Conservation (phyloP, 306 rosid species). For the Spatholobus suberectus region DNA sequence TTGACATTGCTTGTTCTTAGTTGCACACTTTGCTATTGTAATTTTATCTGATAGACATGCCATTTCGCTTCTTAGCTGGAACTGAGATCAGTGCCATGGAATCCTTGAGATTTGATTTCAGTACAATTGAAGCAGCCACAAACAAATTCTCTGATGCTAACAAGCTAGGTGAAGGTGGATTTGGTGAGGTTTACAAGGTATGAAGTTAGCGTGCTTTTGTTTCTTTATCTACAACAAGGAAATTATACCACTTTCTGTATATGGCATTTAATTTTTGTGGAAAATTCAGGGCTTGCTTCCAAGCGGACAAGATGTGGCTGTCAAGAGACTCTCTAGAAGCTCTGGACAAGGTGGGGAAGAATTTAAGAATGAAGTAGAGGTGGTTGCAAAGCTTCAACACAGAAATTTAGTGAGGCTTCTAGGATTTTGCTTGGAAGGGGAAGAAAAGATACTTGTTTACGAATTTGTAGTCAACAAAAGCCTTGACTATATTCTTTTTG, state of each 20-base stretch:
- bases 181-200: slow-evolving; percentile 65
- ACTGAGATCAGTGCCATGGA: slow-evolving; percentile 26
- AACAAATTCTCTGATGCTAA: slow-evolving; percentile 49
- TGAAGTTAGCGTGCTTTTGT: neutral
- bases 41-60: slow-evolving; percentile 3
- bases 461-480: slow-evolving; percentile 58
- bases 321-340: slow-evolving; percentile 52
- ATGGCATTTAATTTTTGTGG: neutral
- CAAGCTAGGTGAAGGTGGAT: slow-evolving; percentile 64
- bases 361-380: slow-evolving; percentile 62
- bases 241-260: neutral
- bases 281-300: slow-evolving; percentile 52
- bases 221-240: slow-evolving; percentile 1
- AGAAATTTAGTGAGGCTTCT: slow-evolving; percentile 56
- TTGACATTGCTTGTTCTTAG: neutral
- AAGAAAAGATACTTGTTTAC: slow-evolving; percentile 60
- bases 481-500: slow-evolving; percentile 53
- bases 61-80: slow-evolving; percentile 25
- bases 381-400: slow-evolving; percentile 62
- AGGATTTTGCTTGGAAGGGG: slow-evolving; percentile 61
- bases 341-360: slow-evolving; percentile 56
- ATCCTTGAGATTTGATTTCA: slow-evolving; percentile 54
- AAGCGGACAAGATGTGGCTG: slow-evolving; percentile 53
- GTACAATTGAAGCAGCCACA: slow-evolving; percentile 51
- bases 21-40: neutral